These are phyloP conservation scores for Penicillium subrubescens DNA, from an alignment of 495 filamentous ascomycete genomes.

Conservation along the genomic window DNA sequence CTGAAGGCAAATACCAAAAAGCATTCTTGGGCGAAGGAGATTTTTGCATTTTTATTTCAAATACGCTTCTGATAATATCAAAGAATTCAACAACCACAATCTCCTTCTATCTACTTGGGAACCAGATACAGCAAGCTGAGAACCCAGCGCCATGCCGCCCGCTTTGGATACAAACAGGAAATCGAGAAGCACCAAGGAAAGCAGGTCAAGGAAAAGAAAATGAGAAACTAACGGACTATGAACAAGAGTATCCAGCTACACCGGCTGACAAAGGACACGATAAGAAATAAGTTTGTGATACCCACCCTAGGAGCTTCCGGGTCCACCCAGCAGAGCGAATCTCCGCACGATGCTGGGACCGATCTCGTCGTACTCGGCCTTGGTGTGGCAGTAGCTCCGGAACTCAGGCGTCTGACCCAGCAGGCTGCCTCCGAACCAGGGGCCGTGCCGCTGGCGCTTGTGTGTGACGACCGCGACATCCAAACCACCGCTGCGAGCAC, in stretches of 20 bases:
- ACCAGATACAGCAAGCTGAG: constrained; percentile 21
- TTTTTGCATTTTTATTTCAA: constrained; percentile 15
- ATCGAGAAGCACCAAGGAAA: constrained; percentile 6
- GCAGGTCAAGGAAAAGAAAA: constrained; percentile 14
- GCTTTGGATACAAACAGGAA: constrained; percentile 19
- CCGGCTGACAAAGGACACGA: constrained; percentile 26
- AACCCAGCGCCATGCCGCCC: constrained; percentile 23
- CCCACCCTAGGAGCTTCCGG: constrained; percentile 60
- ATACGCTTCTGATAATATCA: constrained; percentile 21
- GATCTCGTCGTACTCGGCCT: constrained; percentile 93
- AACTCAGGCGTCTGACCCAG: constrained; percentile 99
- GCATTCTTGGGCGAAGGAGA: not conserved
- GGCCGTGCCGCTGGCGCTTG: constrained; percentile 92
- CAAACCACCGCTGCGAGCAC: constrained; percentile 75
- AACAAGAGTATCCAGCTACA: constrained; percentile 34
- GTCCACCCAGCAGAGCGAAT: constrained; percentile 92
- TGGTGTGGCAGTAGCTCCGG: constrained; percentile 97
- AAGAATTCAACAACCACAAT: constrained; percentile 10
- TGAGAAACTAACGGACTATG: constrained; percentile 38
- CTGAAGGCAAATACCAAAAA: constrained; percentile 4
- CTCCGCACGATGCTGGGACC: constrained; percentile 93
- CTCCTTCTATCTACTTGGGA: constrained; percentile 26
- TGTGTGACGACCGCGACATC: constrained; percentile 97
- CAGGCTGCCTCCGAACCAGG: constrained; percentile 97
- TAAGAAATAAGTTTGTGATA: constrained; percentile 15